Percentiles rank a stretch among this genome's conserved stretches.
These are phyloP conservation scores for Penicillium freii DNA, from an alignment of 2,329 filamentous ascomycete genomes.

Conservation along the genomic window DNA sequence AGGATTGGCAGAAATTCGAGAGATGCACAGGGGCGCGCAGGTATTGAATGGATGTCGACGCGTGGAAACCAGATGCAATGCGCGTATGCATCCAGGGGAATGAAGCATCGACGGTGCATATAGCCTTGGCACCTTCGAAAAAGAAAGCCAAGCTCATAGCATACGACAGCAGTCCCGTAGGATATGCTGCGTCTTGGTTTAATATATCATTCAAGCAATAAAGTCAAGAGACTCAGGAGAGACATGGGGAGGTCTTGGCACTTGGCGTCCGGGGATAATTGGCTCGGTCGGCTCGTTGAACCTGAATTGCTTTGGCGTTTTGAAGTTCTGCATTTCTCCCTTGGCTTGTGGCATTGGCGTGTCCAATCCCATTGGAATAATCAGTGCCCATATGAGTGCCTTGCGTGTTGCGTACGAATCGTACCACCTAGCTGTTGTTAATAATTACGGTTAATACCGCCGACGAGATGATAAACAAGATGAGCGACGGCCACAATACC, in stretches of 20 bases:
- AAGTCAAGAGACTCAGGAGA: constrained; percentile 3
- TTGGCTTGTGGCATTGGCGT: not conserved
- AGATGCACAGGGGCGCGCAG: not conserved
- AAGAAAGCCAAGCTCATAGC: constrained; percentile 2
- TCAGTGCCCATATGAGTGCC: not conserved
- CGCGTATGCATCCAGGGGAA: not conserved
- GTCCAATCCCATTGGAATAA: not conserved
- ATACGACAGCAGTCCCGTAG: constrained; percentile 12
- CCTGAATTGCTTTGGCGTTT: constrained; percentile 1
- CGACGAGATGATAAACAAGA: not conserved
- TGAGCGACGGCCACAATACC: not conserved
- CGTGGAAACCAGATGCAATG: not conserved
- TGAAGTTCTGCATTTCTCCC: not conserved
- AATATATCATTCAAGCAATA: constrained; percentile 13
- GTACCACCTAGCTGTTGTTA: not conserved
- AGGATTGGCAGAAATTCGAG: not conserved
- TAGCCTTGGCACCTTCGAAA: not conserved
- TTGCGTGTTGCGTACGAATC: not conserved
- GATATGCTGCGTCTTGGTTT: constrained; percentile 14
- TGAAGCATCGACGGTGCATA: not conserved
- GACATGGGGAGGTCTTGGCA: constrained; percentile 13
- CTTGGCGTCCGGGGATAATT: constrained; percentile 20
- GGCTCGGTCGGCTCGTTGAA: constrained; percentile 12
- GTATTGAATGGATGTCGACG: constrained; percentile 1
- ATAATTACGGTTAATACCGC: not conserved